These are phyloP conservation scores for Arctium lappa DNA, from an alignment of 129 eudicot species.

Conservation along the genomic window DNA sequence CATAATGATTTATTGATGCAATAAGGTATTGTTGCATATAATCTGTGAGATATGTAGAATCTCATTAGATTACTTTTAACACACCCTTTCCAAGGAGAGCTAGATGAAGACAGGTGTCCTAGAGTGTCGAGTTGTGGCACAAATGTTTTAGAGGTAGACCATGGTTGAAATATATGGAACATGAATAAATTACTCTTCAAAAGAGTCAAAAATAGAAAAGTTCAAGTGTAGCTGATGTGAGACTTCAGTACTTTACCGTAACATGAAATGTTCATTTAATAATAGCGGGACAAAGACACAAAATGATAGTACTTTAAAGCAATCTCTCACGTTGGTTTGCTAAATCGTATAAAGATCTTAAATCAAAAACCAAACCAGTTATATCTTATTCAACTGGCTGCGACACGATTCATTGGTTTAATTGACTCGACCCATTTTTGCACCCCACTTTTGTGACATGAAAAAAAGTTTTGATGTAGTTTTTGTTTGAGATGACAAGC, in stretches of 20 bases:
- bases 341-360: not conserved
- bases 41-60: no score
- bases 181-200: not conserved
- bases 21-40: not conserved
- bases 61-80: no score
- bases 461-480: constrained; percentile 1
- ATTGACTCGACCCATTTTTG: not conserved
- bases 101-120: not conserved
- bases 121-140: not conserved
- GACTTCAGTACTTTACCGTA: not conserved
- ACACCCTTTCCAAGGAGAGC: no score
- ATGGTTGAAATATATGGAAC: not conserved
- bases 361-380: not conserved
- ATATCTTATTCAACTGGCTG: not conserved
- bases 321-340: not conserved
- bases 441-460: not conserved
- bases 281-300: not conserved
- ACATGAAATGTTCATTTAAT: not conserved
- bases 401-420: not conserved
- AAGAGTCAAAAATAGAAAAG: not conserved
- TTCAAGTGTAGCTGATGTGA: not conserved
- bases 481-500: not conserved
- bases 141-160: not conserved
- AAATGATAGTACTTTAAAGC: not conserved
- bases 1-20: not conserved